These are phyloP conservation scores for Hypoxylon perforatum DNA, from an alignment of 495 filamentous ascomycete species.

Conservation along the genomic window DNA sequence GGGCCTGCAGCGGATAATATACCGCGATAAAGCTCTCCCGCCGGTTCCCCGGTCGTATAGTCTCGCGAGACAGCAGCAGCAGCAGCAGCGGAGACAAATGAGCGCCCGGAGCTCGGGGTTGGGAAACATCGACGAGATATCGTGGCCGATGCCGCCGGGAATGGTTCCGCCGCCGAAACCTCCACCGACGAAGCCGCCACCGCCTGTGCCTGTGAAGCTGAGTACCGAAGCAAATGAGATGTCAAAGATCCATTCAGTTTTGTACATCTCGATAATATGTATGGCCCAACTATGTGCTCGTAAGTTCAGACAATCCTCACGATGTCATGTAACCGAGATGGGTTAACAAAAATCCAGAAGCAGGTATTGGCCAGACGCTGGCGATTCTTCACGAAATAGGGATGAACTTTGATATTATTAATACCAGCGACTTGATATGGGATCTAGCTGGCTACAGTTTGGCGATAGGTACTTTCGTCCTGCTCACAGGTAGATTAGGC, in stretches of 20 bases:
- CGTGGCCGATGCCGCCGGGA: constrained; percentile 34
- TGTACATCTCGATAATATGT: constrained; percentile 43
- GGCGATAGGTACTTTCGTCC: constrained; percentile 73
- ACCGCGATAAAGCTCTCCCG: constrained; percentile 22
- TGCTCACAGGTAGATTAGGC: constrained; percentile 67
- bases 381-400: constrained; percentile 34
- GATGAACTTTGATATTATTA: constrained; percentile 52
- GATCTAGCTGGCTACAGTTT: constrained; percentile 62
- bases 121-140: constrained; percentile 30
- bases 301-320: constrained; percentile 22
- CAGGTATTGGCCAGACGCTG: constrained; percentile 51
- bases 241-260: constrained; percentile 18
- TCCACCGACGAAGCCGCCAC: constrained; percentile 12
- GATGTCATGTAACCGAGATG: constrained; percentile 48
- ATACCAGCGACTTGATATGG: constrained; percentile 59
- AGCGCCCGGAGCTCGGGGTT: constrained; percentile 22
- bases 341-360: constrained; percentile 64
- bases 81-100: constrained; percentile 12
- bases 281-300: constrained; percentile 45
- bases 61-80: constrained; percentile 6
- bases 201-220: not conserved
- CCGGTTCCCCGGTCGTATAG: constrained; percentile 24
- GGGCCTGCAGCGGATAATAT: not conserved
- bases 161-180: constrained; percentile 2
- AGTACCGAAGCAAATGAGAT: constrained; percentile 5